Evolutionary conservation across 176 grass and related monocot genomes (phyloP), one percentile per base, ranked within the genome.

Genomic region (Ensete ventricosum): DNA sequence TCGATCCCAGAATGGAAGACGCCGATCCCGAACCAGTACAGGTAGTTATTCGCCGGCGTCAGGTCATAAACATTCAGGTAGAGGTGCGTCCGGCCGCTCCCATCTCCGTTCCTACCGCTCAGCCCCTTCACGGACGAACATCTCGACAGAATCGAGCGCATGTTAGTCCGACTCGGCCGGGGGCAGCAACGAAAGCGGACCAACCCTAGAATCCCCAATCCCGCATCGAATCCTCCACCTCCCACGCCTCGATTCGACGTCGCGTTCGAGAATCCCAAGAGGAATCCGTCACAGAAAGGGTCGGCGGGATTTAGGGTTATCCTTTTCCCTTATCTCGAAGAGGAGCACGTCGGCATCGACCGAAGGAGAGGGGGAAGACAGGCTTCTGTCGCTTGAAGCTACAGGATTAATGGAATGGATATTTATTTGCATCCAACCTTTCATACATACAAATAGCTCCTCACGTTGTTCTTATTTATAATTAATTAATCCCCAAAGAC

Each of bases 11-110:
- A 92, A 77, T 97, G 93, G 85, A 97, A 97, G 79, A 97, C 88
- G 25, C 93, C 90, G 75, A 97, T 82, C 13, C 87, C 93, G 62
- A 92, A 89, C 93, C 93, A 97, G 81, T 90, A 97, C 67, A 92
- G 81, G 82, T 92, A 97, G 76, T 79, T 81, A 65, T 97, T 97
- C 71, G 88, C 82, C 9, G 89, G 85, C 67, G 93, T 88, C 79
- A 97, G 83, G 87, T 96, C 93, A 70, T 96, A 96, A 62, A 96
- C 91, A 75, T 98, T 98, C 78, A 98, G 79, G 77, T 87, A 98
- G 6, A 92, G 76, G 50, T 75, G 75, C 14, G 71, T 74, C 8
- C 5, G n/a, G 27, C 11, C 76, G 21, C 64, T 68, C 73, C 49
- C 52, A 8, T 27, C 72, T 16, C 52, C 72, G 22, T 9, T 52